Evolutionary conservation across 2,329 filamentous ascomycete species (phyloP), one percentile per base, ranked within the genome.

Genomic region (Pseudogymnoascus sp.): DNA sequence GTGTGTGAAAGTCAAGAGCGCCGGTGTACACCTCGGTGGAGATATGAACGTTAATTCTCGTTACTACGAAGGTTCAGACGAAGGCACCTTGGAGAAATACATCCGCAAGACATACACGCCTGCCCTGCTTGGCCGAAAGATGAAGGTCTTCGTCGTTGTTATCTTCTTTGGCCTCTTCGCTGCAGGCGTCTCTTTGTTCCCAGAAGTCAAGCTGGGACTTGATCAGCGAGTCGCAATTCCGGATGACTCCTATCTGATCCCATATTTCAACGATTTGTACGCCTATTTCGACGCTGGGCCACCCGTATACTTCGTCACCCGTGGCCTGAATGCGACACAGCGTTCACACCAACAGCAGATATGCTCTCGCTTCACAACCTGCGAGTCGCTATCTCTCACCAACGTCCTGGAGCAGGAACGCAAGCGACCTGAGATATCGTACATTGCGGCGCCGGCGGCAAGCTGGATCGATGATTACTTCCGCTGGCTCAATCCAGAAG

Each of bases 391-490:
- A 65, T 97, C 93, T 0, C 79, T 99, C 3, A 86, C 91, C 40
- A 97, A 96, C 71, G 87, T 96, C 1, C 81, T 99, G 3, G 96
- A 99, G 73, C 90, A 95, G 69, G 96, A 99, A 77, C 87, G 95
- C 9, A 97, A 97, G 77, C 86, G 95, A 38, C 84, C 92, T 0
- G 85, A 96, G 5, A 81, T 93, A 1, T 97, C 92, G 0, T 97
- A 92, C 74, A 91, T 99, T 68, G 84, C 91, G 5, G 88, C 93
- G 8, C 89, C 92, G 0, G 88, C 93, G 0, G 95, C 96, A 2
- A 97, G 90, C 74, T 99, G 95, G 95, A 84, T 99, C 16, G 95
- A 99, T 68, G 95, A 99, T 73, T 97, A 91, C 77, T 91, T 97
- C 77, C 83, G 91, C 65, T 99, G 95, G 93, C 79, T 97, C n/a